Base-by-base conservation (phyloP, 2,329 filamentous ascomycete species). In the Dothidotthia symphoricarpi region DNA sequence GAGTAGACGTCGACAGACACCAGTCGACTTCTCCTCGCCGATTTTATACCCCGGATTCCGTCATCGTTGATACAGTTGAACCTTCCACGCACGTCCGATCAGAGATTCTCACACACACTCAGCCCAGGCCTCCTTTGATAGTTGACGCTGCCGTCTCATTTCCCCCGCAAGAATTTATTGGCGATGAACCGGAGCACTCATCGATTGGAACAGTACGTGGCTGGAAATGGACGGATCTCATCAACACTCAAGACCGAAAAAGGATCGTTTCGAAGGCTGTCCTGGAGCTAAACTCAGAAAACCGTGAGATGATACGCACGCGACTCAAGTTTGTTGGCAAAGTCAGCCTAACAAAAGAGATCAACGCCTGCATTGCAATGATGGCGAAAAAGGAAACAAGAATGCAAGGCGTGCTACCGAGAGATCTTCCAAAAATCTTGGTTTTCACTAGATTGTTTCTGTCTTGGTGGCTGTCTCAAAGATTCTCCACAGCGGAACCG, bases 231-330 rank as follows among this genome's bases (percentile, higher is more conserved):
- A 36, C 45, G 3, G 37, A 62, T 1, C 54, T 77, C 3, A 50
- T 66, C 25, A 57, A 63, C 7, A 54, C 59, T 2, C 28, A 44
- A 7, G 72, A 78, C 43, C 60, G 72, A 9, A 66, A 69, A 26
- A 64, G 71, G 5, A 52, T 74, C 1, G 45, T 76, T 15, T 67
- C 74, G 32, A 71, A 73, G 34, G 45, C 69, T 2, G 50, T 76
- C 1, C 41, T 49, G 6, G 57, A 67, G 9, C 55, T 70, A 42
- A 34, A 15, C 8, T n/a, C 28, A 2, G 19, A 35, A 8, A 47
- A 59, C 6, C 44, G 49, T 6, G 58, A 61, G 17, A 44, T 34
- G 0, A 40, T 67, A 11, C 43, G 57, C 6, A 43, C 30, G 2
- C 51, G 61, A 9, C 29, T 65, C 6, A 34, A 24, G 2, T 31